Base-by-base conservation (phyloP, 2,329 filamentous ascomycete genomes). In the Arthrinium phaeospermum region DNA sequence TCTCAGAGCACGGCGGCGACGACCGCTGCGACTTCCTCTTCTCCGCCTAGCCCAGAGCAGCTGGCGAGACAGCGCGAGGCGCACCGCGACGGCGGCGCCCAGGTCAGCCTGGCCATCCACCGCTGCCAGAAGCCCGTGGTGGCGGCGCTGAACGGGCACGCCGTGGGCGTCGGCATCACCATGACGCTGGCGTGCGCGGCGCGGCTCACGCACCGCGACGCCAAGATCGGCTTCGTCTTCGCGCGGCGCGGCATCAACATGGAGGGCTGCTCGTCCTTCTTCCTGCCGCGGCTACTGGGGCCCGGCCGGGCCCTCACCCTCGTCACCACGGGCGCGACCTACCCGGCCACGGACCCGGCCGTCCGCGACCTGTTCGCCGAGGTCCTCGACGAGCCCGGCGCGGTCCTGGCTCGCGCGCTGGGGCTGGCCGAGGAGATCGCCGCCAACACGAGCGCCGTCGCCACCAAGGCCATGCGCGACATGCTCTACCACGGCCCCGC, bases 211-310 rank as follows among this genome's bases (percentile, higher is more conserved):
- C 89, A 88, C 75, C 79, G 82, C 53, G 81, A 83, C 14, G 91
- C 92, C 2, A 92, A 92, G 78, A 88, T 94, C 74, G 93, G 92
- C 70, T 93, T 94, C 79, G 92, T 94, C 24, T 95, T 95, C 80
- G 86, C 88, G 34, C 88, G 92, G 37, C 86, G 92, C 61, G 93
- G 92, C 0, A 86, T 95, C 77, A 86, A 90, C 73, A 91, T 93
- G 88, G 93, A 95, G 81, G 92, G 91, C 0, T 91, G 89, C 78
- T 90, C 87, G 69, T 91, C 89, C 12, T 95, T 88, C 81, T 95
- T 93, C 84, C 85, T 95, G 47, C 92, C 93, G 2, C 87, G 91
- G 0, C 84, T 94, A 37, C 87, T 94, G 73, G 93, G 93, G 72
- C 84, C 87, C 71, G 87, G 87, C 19, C 86, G 88, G 74, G 91